Percentiles rank a stretch among this genome's conserved stretches.
Evolutionary conservation across 1,284 basidiomycete genomes (phyloP).

Genomic region (Mycosarcoma mackinlayi): DNA sequence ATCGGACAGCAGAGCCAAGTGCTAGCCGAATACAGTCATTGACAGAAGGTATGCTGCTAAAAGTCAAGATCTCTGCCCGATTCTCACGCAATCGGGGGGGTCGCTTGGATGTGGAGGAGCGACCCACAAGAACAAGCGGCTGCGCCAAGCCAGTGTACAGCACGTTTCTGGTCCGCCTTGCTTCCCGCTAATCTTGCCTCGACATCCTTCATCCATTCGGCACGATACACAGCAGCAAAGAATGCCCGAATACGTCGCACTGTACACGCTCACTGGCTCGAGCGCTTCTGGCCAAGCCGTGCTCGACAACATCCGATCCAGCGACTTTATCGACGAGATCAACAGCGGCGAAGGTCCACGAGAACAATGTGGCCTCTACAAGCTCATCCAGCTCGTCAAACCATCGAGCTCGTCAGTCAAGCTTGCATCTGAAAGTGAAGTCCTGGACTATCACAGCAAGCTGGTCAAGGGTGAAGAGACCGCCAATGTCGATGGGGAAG

Average conservation of each 20-base stretch:
- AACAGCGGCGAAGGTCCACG: conserved; percentile 53
- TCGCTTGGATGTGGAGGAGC: conserved; percentile 18
- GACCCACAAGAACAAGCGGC: not conserved
- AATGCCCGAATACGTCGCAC: conserved; percentile 46
- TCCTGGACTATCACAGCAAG: conserved; percentile 28
- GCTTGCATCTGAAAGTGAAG: conserved; percentile 18
- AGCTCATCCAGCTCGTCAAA: conserved; percentile 41
- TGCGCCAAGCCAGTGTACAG: conserved; percentile 1
- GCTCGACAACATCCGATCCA: conserved; percentile 46
- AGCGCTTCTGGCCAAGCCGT: conserved; percentile 19
- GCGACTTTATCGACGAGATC: conserved; percentile 57
- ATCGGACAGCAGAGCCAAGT: no score
- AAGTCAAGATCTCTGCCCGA: conserved; percentile 15
- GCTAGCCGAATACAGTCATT: no score
- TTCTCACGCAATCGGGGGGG: not conserved
- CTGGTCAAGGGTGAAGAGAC: conserved; percentile 24
- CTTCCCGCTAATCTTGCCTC: not conserved
- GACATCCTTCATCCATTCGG: no score
- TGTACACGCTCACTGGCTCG: conserved; percentile 42
- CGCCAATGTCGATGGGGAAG: conserved; percentile 15
- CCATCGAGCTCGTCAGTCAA: conserved; percentile 12
- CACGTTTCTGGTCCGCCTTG: no score
- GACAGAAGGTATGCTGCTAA: not conserved
- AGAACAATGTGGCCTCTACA: conserved; percentile 51
- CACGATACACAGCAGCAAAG: not conserved